These are phyloP conservation scores for Eimeria brunetti DNA, from an alignment of 169 alveolate genomes.

Conservation along the genomic window DNA sequence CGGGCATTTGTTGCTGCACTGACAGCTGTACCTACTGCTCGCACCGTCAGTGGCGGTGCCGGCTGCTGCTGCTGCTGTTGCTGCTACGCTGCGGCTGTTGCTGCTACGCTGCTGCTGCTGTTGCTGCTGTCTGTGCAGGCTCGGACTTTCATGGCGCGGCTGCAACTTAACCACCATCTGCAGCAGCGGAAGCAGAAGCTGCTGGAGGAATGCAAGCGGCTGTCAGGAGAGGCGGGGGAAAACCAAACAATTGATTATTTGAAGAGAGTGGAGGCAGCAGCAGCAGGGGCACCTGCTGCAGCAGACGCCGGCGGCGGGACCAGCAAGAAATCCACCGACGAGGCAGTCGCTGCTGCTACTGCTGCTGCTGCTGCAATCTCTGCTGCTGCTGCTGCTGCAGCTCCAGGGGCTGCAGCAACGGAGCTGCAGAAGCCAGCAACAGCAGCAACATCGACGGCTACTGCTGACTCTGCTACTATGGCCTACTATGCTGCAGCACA, in stretches of 20 bases:
- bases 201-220: slow-evolving; percentile 57
- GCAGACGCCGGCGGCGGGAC: not conserved
- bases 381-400: not conserved
- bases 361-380: not conserved
- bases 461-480: not conserved
- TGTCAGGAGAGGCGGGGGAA: slow-evolving; percentile 19
- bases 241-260: not conserved
- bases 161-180: slow-evolving; percentile 62
- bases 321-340: slow-evolving; percentile 5
- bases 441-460: not conserved
- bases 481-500: slow-evolving; percentile 1
- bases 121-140: slow-evolving; percentile 33
- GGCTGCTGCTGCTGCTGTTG: not conserved
- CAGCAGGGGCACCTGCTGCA: slow-evolving; percentile 61
- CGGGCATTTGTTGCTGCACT: not conserved
- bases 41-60: slow-evolving; percentile 7
- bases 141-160: slow-evolving; percentile 74
- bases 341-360: not conserved
- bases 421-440: not conserved
- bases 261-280: slow-evolving; percentile 57
- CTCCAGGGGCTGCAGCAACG: not conserved
- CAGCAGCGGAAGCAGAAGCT: slow-evolving; percentile 54
- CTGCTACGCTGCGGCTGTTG: not conserved
- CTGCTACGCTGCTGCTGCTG: not conserved
- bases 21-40: not conserved